phyloP scores from a whole-genome alignment of 2,329 filamentous ascomycete species.

The Cercospora canescens region DNA sequence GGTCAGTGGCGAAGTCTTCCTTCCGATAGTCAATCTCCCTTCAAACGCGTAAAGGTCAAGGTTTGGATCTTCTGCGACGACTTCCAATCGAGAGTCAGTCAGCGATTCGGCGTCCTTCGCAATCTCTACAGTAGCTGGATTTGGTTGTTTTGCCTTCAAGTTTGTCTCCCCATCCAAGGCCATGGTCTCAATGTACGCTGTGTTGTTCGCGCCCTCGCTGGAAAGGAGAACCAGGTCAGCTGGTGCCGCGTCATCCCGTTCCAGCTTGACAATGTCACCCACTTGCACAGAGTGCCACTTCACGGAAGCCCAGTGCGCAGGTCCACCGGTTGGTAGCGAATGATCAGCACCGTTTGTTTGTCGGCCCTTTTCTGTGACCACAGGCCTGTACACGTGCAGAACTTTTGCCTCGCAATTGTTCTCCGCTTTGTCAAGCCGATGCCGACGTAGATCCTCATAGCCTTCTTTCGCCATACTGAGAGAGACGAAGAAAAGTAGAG shows the following conservation, averaged over 20 bases:
- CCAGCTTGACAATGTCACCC: constrained; percentile 74
- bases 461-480: constrained; percentile 92
- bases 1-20: constrained; percentile 65
- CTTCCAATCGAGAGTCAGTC: constrained; percentile 39
- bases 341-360: neutral
- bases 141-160: constrained; percentile 70
- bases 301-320: constrained; percentile 60
- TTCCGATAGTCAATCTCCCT: constrained; percentile 60
- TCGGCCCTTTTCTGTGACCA: neutral
- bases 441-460: constrained; percentile 83
- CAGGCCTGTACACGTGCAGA: constrained; percentile 20
- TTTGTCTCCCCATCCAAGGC: constrained; percentile 77
- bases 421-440: constrained; percentile 80
- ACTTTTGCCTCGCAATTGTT: constrained; percentile 51
- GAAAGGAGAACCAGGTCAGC: constrained; percentile 77
- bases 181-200: constrained; percentile 80
- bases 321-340: constrained; percentile 8
- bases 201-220: constrained; percentile 70
- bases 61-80: constrained; percentile 68
- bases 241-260: constrained; percentile 72
- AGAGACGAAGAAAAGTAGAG: constrained; percentile 76
- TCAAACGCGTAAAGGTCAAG: constrained; percentile 74
- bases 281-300: constrained; percentile 80
- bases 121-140: constrained; percentile 39
- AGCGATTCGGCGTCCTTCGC: constrained; percentile 65